Percentiles rank a stretch among this genome's conserved stretches.
phyloP scores from a whole-genome alignment of 495 filamentous ascomycete genomes.

The Evansstolkia leycettana region DNA sequence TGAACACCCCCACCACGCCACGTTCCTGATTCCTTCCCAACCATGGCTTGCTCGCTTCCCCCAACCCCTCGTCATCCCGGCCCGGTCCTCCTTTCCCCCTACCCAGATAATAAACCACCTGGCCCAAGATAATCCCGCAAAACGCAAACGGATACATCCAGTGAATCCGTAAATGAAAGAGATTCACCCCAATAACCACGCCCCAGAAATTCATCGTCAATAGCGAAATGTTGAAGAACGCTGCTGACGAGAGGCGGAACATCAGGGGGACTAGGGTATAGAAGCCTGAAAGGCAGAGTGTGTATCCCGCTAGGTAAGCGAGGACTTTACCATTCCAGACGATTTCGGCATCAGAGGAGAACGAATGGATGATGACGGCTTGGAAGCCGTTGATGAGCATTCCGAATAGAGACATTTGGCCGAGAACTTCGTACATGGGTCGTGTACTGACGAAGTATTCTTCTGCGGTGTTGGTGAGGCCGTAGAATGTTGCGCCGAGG shows the following conservation, averaged over 20 bases:
- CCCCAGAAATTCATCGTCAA: slow-evolving; percentile 97
- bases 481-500: slow-evolving; percentile 82
- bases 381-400: slow-evolving; percentile 86
- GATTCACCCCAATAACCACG: slow-evolving; percentile 73
- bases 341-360: slow-evolving; percentile 50
- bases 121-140: slow-evolving; percentile 73
- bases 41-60: slow-evolving; percentile 94
- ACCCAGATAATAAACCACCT: slow-evolving; percentile 72
- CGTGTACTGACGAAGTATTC: slow-evolving; percentile 83
- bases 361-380: slow-evolving; percentile 79
- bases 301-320: slow-evolving; percentile 81
- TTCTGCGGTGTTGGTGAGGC: slow-evolving; percentile 77
- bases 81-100: too few relatives aligned
- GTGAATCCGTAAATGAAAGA: slow-evolving; percentile 72
- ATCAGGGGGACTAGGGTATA: slow-evolving; percentile 79
- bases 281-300: slow-evolving; percentile 68
- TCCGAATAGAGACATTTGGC: slow-evolving; percentile 80
- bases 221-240: slow-evolving; percentile 93
- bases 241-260: slow-evolving; percentile 76
- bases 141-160: slow-evolving; percentile 95
- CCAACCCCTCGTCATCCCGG: slow-evolving; percentile 47
- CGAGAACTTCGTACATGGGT: slow-evolving; percentile 87
- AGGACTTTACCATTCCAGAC: slow-evolving; percentile 56
- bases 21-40: slow-evolving; percentile 71
- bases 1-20: slow-evolving; percentile 73